phyloP scores from a whole-genome alignment of 352 stramenopile species.

The Phytopythium vexans region DNA sequence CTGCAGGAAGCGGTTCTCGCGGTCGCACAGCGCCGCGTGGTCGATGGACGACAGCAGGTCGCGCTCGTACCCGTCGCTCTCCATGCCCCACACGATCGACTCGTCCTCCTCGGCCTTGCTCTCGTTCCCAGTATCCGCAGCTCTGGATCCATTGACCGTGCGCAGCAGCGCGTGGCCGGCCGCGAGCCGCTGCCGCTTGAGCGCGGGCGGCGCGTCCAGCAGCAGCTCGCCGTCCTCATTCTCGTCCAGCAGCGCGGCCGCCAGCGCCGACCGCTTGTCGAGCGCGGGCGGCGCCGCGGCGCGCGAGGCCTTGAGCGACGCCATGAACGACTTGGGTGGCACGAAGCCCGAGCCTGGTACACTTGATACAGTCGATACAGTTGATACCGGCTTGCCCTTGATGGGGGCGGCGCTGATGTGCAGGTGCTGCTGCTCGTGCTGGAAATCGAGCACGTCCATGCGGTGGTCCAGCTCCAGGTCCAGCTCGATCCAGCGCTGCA shows the following conservation, averaged over 20 bases:
- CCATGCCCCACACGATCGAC: constrained; percentile 68
- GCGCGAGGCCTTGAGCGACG: constrained; percentile 9
- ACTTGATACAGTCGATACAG: constrained; percentile 1
- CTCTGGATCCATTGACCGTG: constrained; percentile 10
- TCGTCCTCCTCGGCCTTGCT: constrained; percentile 50
- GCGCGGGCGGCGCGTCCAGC: not conserved
- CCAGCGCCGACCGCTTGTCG: constrained; percentile 36
- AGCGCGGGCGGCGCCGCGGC: constrained; percentile 14
- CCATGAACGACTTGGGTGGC: constrained; percentile 15
- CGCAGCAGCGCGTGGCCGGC: constrained; percentile 25
- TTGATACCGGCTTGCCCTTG: not conserved
- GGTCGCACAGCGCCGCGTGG: constrained; percentile 74
- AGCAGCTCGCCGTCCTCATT: constrained; percentile 27
- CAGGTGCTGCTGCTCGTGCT: constrained; percentile 23
- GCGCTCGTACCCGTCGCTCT: constrained; percentile 65
- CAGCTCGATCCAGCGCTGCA: constrained; percentile 63
- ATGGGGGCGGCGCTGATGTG: constrained; percentile 8
- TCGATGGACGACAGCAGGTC: constrained; percentile 76
- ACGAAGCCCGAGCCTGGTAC: not conserved
- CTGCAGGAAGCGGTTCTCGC: constrained; percentile 77
- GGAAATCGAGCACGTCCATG: constrained; percentile 58
- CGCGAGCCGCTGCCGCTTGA: constrained; percentile 6
- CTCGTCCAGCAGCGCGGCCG: constrained; percentile 33
- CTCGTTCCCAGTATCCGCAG: constrained; percentile 25
- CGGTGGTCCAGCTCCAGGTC: constrained; percentile 53